Evolutionary conservation across 371 early-diverging fungal species (phyloP).

Genomic region (Mortierella sp.): DNA sequence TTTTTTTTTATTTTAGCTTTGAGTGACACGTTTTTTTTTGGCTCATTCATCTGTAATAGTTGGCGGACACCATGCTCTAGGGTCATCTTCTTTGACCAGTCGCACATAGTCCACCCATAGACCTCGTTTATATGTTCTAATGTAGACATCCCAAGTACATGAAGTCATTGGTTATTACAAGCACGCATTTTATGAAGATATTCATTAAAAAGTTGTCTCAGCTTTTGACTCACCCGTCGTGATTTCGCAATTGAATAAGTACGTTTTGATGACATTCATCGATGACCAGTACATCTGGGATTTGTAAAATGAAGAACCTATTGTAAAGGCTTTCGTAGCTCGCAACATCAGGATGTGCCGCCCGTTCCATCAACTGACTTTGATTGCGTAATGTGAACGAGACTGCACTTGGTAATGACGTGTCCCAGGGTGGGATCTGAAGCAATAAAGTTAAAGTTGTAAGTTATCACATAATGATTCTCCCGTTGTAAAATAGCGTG

Average conservation of each 20-base stretch:
- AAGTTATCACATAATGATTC: too few species aligned
- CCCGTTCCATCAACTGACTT: neutral
- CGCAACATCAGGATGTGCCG: too few species aligned
- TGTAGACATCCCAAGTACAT: neutral
- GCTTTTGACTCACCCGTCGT: neutral
- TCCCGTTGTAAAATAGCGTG: too few species aligned
- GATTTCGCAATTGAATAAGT: conserved; percentile 1
- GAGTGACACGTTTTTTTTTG: neutral
- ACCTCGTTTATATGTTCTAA: neutral
- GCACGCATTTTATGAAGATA: too few species aligned
- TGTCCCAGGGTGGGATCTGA: neutral
- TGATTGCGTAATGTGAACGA: neutral
- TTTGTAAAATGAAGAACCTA: neutral
- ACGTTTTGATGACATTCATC: neutral
- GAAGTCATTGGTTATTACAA: neutral
- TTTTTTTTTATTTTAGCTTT: too few species aligned
- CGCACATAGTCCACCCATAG: neutral
- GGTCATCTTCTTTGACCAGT: neutral
- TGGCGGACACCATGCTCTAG: neutral
- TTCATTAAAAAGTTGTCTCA: too few species aligned
- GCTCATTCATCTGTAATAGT: neutral
- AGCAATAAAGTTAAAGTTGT: neutral
- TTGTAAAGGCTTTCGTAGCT: neutral
- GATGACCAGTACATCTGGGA: neutral
- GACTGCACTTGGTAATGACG: neutral